Conservation (phyloP, 352 stramenopile genomes). For the Hyaloperonospora arabidopsidis region DNA sequence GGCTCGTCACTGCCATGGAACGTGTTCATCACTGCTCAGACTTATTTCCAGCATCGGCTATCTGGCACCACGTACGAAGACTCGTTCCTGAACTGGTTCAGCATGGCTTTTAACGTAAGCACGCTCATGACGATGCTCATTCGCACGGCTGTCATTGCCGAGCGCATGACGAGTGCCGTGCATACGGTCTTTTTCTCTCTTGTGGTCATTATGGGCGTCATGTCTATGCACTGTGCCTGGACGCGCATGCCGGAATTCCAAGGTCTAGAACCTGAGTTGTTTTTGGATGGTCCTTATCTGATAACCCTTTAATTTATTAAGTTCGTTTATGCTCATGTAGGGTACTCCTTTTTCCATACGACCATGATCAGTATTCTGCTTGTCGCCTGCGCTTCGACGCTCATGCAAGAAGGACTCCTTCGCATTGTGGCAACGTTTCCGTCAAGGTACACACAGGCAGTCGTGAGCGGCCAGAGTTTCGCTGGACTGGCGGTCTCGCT, state of each 20-base stretch:
- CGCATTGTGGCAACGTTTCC: conserved; percentile 71
- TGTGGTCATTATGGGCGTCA: conserved; percentile 58
- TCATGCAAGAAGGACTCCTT: conserved; percentile 75
- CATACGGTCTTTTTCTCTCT: conserved; percentile 60
- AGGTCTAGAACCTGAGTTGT: conserved; percentile 23
- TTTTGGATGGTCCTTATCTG: too few relatives aligned
- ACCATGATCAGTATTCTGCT: conserved; percentile 73
- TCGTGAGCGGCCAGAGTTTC: conserved; percentile 73
- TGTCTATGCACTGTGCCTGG: conserved; percentile 63
- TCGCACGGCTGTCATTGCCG: conserved; percentile 48
- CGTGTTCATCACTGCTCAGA: conserved; percentile 79
- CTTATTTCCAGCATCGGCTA: conserved; percentile 68
- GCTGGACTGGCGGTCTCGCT: conserved; percentile 61
- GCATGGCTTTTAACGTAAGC: conserved; percentile 75
- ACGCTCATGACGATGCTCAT: conserved; percentile 70
- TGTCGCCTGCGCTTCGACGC: conserved; percentile 54
- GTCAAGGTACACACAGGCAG: conserved; percentile 61
- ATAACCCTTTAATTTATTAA: conserved; percentile 10
- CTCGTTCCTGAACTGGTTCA: conserved; percentile 84
- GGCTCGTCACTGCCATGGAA: conserved; percentile 78
- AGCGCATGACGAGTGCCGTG: conserved; percentile 52
- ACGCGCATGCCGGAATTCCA: conserved; percentile 66
- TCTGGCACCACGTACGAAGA: conserved; percentile 55
- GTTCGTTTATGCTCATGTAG: conserved; percentile 13
- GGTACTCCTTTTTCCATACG: conserved; percentile 57